Percentiles rank a stretch among this genome's conserved stretches.
These are phyloP conservation scores for Globisporangium paroecandrum DNA, from an alignment of 352 stramenopile genomes.

Conservation along the genomic window DNA sequence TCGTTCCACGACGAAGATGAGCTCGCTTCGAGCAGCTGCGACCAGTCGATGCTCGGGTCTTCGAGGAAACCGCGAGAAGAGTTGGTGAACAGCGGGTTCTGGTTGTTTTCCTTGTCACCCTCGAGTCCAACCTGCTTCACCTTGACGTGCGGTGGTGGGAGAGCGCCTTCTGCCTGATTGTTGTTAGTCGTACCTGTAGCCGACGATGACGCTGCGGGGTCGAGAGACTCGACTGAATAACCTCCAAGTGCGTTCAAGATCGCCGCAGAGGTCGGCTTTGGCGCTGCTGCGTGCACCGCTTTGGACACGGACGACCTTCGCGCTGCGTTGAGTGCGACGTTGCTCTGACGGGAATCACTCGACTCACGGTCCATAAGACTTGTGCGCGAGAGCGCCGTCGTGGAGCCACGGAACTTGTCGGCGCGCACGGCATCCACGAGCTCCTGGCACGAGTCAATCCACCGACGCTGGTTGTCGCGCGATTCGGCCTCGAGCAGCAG, in stretches of 20 bases:
- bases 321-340: background rate
- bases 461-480: conserved; percentile 55
- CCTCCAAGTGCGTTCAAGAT: conserved; percentile 5
- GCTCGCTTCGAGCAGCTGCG: conserved; percentile 19
- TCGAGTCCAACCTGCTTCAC: background rate
- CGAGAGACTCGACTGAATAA: conserved; percentile 6
- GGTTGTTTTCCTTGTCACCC: conserved; percentile 15
- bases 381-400: conserved; percentile 14
- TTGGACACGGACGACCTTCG: conserved; percentile 23
- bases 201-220: conserved; percentile 15
- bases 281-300: conserved; percentile 14
- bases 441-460: conserved; percentile 69
- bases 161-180: background rate
- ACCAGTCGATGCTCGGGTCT: conserved; percentile 21
- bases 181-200: background rate
- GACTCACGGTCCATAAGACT: conserved; percentile 22
- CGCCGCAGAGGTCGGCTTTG: conserved; percentile 5
- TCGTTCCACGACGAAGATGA: conserved; percentile 27
- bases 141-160: background rate
- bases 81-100: conserved; percentile 23
- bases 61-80: conserved; percentile 12
- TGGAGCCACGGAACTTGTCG: conserved; percentile 57
- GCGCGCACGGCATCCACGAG: conserved; percentile 61
- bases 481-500: conserved; percentile 68
- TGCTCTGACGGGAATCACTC: conserved; percentile 11